Conservation (phyloP, 495 filamentous ascomycete genomes). For the Aspergillus coremiiformis region DNA sequence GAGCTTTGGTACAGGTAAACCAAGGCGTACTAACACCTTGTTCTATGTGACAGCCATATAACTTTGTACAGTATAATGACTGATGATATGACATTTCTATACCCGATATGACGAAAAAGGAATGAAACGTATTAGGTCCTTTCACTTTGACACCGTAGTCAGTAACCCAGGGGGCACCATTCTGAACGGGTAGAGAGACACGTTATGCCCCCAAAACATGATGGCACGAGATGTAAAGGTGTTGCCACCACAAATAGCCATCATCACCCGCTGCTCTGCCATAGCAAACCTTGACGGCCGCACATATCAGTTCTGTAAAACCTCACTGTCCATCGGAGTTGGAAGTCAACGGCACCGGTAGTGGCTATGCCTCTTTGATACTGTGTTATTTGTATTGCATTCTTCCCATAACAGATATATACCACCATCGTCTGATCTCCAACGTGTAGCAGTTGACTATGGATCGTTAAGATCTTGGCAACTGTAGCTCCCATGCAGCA, state of each 20-base stretch:
- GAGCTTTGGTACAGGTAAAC: not conserved
- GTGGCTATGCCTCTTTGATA: constrained; percentile 25
- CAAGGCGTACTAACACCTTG: not conserved
- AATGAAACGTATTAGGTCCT: not conserved
- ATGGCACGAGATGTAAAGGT: not conserved
- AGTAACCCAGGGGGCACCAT: too few relatives aligned
- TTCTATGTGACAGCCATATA: not conserved
- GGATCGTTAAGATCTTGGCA: not conserved
- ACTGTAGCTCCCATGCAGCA: not conserved
- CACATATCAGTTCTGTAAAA: constrained; percentile 1
- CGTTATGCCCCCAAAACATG: not conserved
- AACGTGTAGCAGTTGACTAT: constrained; percentile 35
- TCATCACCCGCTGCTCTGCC: constrained; percentile 3
- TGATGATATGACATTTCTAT: constrained; percentile 12
- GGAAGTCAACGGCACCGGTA: constrained; percentile 2
- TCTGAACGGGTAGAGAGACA: not conserved
- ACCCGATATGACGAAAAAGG: constrained; percentile 1
- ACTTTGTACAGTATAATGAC: constrained; percentile 15
- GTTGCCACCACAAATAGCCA: not conserved
- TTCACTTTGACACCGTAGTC: not conserved
- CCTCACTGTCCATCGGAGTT: constrained; percentile 10
- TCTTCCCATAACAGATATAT: not conserved
- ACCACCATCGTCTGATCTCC: constrained; percentile 19
- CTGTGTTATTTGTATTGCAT: constrained; percentile 24
- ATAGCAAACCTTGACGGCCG: constrained; percentile 20